phyloP scores from a whole-genome alignment of 2,329 filamentous ascomycete species.

The Coniochaeta hoffmannii region DNA sequence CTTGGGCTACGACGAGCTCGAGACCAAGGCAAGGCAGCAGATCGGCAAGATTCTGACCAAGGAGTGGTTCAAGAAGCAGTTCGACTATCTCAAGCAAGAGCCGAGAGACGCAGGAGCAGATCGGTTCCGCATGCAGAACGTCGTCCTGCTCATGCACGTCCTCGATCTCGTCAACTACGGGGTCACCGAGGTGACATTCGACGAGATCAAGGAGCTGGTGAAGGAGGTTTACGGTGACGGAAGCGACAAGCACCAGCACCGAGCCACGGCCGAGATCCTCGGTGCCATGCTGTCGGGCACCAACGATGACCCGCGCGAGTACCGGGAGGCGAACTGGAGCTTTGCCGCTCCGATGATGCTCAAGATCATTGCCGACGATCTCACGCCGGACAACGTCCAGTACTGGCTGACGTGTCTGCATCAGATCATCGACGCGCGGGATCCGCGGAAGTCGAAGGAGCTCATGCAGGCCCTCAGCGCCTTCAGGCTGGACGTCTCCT shows the following conservation, averaged over 20 bases:
- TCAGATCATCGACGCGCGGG: slow-evolving; percentile 78
- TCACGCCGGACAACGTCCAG: slow-evolving; percentile 87
- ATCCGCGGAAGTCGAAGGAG: slow-evolving; percentile 81
- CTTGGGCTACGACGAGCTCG: slow-evolving; percentile 70
- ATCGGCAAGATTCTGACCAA: slow-evolving; percentile 76
- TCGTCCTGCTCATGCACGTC: slow-evolving; percentile 78
- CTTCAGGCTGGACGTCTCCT: slow-evolving; percentile 88
- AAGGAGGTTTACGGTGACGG: slow-evolving; percentile 80
- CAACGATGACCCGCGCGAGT: slow-evolving; percentile 66
- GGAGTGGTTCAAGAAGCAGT: slow-evolving; percentile 81
- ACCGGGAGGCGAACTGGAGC: slow-evolving; percentile 72
- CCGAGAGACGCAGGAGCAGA: slow-evolving; percentile 76
- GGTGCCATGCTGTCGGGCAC: slow-evolving; percentile 77
- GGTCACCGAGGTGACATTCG: slow-evolving; percentile 68
- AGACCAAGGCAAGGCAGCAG: slow-evolving; percentile 64
- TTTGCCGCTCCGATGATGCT: slow-evolving; percentile 87
- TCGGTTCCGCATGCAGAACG: slow-evolving; percentile 82
- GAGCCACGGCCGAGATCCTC: slow-evolving; percentile 89
- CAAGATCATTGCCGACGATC: slow-evolving; percentile 77
- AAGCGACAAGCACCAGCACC: slow-evolving; percentile 94
- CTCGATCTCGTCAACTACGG: slow-evolving; percentile 86
- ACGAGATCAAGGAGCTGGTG: slow-evolving; percentile 80
- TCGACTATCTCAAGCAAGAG: slow-evolving; percentile 93
- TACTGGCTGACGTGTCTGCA: slow-evolving; percentile 97
- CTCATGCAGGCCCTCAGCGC: slow-evolving; percentile 74